Conservation (phyloP, 352 stramenopile genomes). For the Stephanocyclus meneghinianus region DNA sequence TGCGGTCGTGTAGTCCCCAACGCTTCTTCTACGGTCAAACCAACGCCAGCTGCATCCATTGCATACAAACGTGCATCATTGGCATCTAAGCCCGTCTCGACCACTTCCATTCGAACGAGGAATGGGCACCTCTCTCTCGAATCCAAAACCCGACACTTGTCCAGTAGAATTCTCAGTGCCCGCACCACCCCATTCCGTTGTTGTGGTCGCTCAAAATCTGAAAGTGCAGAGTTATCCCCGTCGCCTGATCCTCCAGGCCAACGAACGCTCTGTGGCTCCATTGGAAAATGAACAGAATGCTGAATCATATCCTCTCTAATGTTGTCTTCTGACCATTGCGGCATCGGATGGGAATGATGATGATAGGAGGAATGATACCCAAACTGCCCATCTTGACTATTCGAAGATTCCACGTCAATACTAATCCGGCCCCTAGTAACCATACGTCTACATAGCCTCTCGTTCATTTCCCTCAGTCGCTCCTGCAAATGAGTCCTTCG, state of each 20-base stretch:
- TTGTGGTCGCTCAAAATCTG: constrained; percentile 48
- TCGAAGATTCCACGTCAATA: constrained; percentile 62
- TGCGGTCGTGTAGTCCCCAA: constrained; percentile 33
- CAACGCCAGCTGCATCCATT: constrained; percentile 42
- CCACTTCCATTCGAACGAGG: constrained; percentile 78
- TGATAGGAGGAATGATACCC: constrained; percentile 2
- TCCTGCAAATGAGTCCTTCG: constrained; percentile 55
- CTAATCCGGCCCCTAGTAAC: constrained; percentile 70
- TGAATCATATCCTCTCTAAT: constrained; percentile 71
- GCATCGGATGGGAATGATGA: constrained; percentile 1
- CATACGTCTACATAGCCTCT: constrained; percentile 74
- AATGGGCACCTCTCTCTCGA: constrained; percentile 79
- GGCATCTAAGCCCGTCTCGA: constrained; percentile 72
- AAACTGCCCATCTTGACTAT: constrained; percentile 5
- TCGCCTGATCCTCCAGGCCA: constrained; percentile 46
- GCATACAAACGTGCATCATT: constrained; percentile 78
- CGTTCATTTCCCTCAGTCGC: constrained; percentile 73
- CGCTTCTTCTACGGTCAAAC: constrained; percentile 73
- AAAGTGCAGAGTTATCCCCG: background rate
- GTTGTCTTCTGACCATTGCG: constrained; percentile 44
- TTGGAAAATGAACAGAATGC: constrained; percentile 79
- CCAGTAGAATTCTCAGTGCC: constrained; percentile 73
- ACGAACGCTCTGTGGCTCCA: constrained; percentile 63
- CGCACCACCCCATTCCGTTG: constrained; percentile 61
- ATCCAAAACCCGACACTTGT: constrained; percentile 64